Conservation (phyloP, 2,329 filamentous ascomycete species). For the Elsinoe ampelina region DNA sequence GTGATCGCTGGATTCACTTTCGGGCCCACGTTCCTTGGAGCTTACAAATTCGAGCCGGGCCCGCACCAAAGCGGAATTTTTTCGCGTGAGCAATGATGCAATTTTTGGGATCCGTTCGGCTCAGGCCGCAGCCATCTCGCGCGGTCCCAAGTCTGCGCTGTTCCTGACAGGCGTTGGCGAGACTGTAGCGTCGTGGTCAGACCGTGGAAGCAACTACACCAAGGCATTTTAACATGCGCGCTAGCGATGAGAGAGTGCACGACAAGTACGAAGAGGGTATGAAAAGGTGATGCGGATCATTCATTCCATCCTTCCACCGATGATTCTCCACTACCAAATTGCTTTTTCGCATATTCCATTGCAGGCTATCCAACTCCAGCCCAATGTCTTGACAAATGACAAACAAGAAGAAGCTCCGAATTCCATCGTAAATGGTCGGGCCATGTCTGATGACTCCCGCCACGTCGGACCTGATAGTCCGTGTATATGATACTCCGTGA, state of each 20-base stretch:
- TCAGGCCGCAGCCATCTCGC: not conserved
- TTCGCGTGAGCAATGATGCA: conserved; percentile 2
- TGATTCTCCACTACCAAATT: not conserved
- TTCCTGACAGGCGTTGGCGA: not conserved
- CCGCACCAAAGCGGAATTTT: not conserved
- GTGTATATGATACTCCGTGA: not conserved
- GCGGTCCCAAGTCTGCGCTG: not conserved
- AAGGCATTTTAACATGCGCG: not conserved
- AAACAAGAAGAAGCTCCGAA: not conserved
- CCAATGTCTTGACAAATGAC: conserved; percentile 1
- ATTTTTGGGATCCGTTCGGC: not conserved
- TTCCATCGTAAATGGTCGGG: not conserved
- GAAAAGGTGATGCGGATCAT: not conserved
- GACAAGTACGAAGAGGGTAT: no score
- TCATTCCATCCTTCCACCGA: not conserved
- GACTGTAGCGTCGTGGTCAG: not conserved
- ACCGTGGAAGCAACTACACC: not conserved
- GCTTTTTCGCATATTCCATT: not conserved
- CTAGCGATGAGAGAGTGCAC: not conserved
- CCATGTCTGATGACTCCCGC: conserved; percentile 4
- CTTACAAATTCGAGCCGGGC: conserved; percentile 3
- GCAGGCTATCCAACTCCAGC: not conserved
- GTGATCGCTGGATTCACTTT: conserved; percentile 4
- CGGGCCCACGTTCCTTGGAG: not conserved
- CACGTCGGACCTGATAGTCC: conserved; percentile 5